These are phyloP conservation scores for Rugonectria rugulosa DNA, from an alignment of 2,329 filamentous ascomycete genomes.

Conservation along the genomic window DNA sequence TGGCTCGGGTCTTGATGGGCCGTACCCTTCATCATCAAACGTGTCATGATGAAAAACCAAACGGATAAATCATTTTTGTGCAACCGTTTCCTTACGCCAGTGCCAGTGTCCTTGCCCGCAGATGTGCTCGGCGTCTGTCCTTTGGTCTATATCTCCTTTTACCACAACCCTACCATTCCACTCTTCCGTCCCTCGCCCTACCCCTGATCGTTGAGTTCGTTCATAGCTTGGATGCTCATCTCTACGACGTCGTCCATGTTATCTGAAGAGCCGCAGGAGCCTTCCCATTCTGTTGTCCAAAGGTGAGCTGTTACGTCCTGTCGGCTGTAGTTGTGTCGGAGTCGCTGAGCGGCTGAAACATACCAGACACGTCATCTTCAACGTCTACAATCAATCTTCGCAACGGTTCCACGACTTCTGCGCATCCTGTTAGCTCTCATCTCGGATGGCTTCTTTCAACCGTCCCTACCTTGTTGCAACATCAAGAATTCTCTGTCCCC, in stretches of 20 bases:
- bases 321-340: slow-evolving; percentile 37
- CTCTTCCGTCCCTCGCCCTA: slow-evolving; percentile 30
- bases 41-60: slow-evolving; percentile 21
- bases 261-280: slow-evolving; percentile 62
- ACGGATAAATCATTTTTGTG: slow-evolving; percentile 20
- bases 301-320: slow-evolving; percentile 35
- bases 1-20: slow-evolving; percentile 1
- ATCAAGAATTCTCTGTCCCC: slow-evolving; percentile 39
- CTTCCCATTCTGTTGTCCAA: slow-evolving; percentile 60
- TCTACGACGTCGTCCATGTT: slow-evolving; percentile 60
- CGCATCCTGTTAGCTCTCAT: slow-evolving; percentile 23
- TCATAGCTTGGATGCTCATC: slow-evolving; percentile 51
- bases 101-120: slow-evolving; percentile 6
- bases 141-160: slow-evolving; percentile 12
- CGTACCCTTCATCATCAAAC: slow-evolving; percentile 18
- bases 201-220: slow-evolving; percentile 49
- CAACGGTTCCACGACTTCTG: slow-evolving; percentile 57
- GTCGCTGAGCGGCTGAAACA: slow-evolving; percentile 46
- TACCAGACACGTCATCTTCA: slow-evolving; percentile 68
- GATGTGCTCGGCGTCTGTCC: neutral
- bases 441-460: too few relatives aligned
- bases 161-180: neutral
- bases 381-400: slow-evolving; percentile 62
- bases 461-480: slow-evolving; percentile 38
- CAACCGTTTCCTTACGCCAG: slow-evolving; percentile 16